Conservation (phyloP, 2,329 filamentous ascomycete species). For the Geosmithia putterillii region DNA sequence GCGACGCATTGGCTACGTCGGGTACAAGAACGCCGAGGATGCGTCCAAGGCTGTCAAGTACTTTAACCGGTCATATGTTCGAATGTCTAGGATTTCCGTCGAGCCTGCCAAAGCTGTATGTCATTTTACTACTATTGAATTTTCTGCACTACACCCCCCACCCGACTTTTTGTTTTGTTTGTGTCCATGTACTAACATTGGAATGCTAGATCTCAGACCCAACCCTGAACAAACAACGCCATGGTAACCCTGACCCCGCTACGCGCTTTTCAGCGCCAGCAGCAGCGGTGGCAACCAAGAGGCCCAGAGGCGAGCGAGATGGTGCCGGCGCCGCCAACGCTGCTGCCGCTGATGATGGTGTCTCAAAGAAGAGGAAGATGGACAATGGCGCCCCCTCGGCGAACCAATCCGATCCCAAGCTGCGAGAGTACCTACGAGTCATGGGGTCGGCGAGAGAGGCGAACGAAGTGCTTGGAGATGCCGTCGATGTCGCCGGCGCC, state of each 20-base stretch:
- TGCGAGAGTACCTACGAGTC: slow-evolving; percentile 75
- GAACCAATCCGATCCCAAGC: slow-evolving; percentile 55
- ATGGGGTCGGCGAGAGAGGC: slow-evolving; percentile 50
- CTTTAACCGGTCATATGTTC: slow-evolving; percentile 90
- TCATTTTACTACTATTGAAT: slow-evolving; percentile 4
- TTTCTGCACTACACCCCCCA: slow-evolving; percentile 1
- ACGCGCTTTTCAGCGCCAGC: not conserved
- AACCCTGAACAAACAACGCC: slow-evolving; percentile 15
- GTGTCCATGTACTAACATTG: slow-evolving; percentile 15
- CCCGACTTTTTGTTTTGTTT: not conserved
- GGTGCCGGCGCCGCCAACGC: not conserved
- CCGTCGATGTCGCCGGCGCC: not conserved
- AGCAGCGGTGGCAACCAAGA: slow-evolving; percentile 4
- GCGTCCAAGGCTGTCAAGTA: slow-evolving; percentile 80
- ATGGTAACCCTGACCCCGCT: slow-evolving; percentile 5
- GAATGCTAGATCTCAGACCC: slow-evolving; percentile 33
- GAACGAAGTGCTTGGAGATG: slow-evolving; percentile 17
- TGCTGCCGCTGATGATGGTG: slow-evolving; percentile 4
- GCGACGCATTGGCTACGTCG: slow-evolving; percentile 88
- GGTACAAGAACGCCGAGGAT: slow-evolving; percentile 73
- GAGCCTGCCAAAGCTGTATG: slow-evolving; percentile 74
- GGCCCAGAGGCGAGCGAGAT: not conserved
- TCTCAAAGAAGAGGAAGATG: slow-evolving; percentile 49
- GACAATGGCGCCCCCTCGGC: slow-evolving; percentile 34
- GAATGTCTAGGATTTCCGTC: slow-evolving; percentile 87